A percentile compares a stretch with the other conserved stretches of the same genome.
phyloP scores from a whole-genome alignment of 108 stramenopile species.

The Nitzschia palea region DNA sequence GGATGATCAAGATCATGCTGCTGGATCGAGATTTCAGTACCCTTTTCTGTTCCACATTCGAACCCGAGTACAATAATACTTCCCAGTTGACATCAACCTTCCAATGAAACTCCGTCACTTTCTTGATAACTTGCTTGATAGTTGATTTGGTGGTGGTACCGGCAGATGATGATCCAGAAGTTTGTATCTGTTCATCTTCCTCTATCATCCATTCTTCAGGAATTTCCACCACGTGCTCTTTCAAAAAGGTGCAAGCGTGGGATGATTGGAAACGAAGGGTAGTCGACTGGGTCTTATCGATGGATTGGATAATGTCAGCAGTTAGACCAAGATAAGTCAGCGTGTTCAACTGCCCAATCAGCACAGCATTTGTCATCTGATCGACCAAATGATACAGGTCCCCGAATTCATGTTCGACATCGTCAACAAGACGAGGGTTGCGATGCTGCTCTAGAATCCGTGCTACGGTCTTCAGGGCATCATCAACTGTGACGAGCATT shows the following conservation, averaged over 20 bases:
- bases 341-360: constrained; percentile 59
- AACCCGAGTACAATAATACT: constrained; percentile 43
- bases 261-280: constrained; percentile 64
- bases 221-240: constrained; percentile 43
- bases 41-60: constrained; percentile 28
- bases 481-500: constrained; percentile 22
- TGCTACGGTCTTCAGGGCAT: constrained; percentile 36
- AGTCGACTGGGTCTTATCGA: constrained; percentile 26
- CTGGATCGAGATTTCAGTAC: constrained; percentile 37
- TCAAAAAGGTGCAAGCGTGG: constrained; percentile 42
- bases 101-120: constrained; percentile 60
- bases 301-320: constrained; percentile 20
- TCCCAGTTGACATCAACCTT: constrained; percentile 36
- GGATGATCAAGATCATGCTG: constrained; percentile 43
- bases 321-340: constrained; percentile 68
- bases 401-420: constrained; percentile 61
- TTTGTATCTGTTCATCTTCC: background rate
- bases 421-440: constrained; percentile 39
- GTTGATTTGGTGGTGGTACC: constrained; percentile 17
- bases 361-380: constrained; percentile 55
- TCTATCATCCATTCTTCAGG: background rate
- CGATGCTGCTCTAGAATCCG: constrained; percentile 42
- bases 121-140: constrained; percentile 29
- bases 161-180: background rate
- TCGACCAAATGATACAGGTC: constrained; percentile 75